These are phyloP conservation scores for Pythium guiyangense DNA, from an alignment of 352 stramenopile species.

Conservation along the genomic window DNA sequence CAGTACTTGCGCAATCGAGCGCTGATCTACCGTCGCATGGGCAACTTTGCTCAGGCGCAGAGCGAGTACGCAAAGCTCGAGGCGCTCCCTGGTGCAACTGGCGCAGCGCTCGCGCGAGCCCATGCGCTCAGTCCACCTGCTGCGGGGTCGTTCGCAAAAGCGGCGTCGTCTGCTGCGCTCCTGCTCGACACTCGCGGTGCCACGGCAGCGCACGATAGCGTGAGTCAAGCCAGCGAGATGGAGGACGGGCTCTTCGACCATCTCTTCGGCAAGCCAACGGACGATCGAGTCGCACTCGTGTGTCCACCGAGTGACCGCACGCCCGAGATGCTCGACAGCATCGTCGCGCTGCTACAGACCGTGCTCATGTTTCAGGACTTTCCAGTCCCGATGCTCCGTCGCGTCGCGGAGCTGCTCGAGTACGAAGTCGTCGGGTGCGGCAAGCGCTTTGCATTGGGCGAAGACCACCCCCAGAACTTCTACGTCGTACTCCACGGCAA, in stretches of 20 bases:
- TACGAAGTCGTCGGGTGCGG: conserved; percentile 66
- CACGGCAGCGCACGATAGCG: not conserved
- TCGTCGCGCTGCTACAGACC: conserved; percentile 48
- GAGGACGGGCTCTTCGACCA: conserved; percentile 62
- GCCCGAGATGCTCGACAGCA: conserved; percentile 31
- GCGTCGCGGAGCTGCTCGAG: conserved; percentile 47
- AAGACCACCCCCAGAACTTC: conserved; percentile 61
- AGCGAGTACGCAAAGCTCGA: conserved; percentile 47
- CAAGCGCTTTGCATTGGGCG: conserved; percentile 49
- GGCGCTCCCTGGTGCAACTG: not conserved
- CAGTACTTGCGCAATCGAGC: conserved; percentile 51
- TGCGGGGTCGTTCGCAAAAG: conserved; percentile 6
- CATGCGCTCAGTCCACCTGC: conserved; percentile 1
- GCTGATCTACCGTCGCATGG: conserved; percentile 54
- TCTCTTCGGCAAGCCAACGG: conserved; percentile 60
- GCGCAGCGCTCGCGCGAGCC: not conserved
- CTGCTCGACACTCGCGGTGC: not conserved
- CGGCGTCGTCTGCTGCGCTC: conserved; percentile 3
- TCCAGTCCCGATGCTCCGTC: conserved; percentile 26
- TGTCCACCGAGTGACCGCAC: conserved; percentile 34
- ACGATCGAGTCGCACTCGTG: conserved; percentile 60
- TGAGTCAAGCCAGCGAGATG: conserved; percentile 24
- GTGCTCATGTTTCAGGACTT: conserved; percentile 73
- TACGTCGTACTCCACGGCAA: conserved; percentile 56
- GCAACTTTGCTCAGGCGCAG: conserved; percentile 37